A percentile compares a stretch with the other conserved stretches of the same genome.
Conservation (phyloP, 208 protist genomes). For the Porcisia hertigi region DNA sequence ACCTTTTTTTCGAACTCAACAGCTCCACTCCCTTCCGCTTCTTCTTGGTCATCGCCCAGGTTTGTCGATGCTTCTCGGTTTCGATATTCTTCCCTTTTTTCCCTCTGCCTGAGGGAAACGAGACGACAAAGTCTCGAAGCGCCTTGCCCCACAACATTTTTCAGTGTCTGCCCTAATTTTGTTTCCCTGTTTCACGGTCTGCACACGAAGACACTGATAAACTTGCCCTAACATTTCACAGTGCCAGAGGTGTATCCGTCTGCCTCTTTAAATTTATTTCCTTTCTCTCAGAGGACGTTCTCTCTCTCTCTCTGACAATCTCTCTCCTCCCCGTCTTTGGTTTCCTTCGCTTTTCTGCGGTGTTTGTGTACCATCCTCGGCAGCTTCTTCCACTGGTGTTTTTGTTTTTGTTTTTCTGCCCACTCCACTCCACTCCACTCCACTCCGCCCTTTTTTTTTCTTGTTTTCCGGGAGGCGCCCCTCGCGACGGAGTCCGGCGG, state of each 20-base stretch:
- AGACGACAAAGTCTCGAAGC: neutral
- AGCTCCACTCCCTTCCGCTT: neutral
- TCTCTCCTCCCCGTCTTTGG: too few relatives aligned
- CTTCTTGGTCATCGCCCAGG: neutral
- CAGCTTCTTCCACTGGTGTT: neutral
- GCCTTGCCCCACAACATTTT: neutral
- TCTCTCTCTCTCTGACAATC: neutral
- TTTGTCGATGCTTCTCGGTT: neutral
- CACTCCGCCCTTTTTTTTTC: too few relatives aligned
- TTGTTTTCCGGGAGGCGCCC: neutral
- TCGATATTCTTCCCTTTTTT: neutral
- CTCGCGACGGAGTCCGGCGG: neutral
- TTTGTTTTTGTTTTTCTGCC: neutral
- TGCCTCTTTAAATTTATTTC: neutral
- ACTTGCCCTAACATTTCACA: neutral
- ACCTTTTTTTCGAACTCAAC: neutral
- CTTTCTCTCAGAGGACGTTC: neutral
- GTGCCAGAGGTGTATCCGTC: neutral
- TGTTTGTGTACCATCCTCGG: neutral
- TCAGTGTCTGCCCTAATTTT: neutral
- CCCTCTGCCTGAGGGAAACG: too few relatives aligned
- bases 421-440: too few relatives aligned
- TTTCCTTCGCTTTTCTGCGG: neutral
- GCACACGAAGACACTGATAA: neutral
- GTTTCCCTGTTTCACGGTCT: neutral